phyloP scores from a whole-genome alignment of 768 basidiomycete genomes.

The Phylloporus sp. region DNA sequence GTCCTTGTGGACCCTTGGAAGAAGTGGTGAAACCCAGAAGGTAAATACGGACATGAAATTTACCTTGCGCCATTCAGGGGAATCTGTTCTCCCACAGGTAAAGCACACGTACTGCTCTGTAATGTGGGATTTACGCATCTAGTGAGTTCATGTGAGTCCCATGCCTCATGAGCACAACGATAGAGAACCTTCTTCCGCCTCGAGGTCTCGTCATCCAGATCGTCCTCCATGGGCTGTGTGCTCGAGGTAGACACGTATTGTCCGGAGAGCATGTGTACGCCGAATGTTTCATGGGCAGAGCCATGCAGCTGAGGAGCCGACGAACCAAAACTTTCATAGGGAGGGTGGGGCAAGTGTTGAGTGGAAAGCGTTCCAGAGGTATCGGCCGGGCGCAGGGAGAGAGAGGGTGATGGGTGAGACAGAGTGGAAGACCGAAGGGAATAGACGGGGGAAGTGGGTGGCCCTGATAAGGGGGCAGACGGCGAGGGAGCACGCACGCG shows the following conservation, averaged over 20 bases:
- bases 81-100: conserved; percentile 92
- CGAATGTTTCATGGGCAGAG: conserved; percentile 19
- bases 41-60: neutral
- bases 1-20: conserved; percentile 80
- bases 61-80: conserved; percentile 96
- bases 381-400: conserved; percentile 11
- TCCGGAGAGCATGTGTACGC: conserved; percentile 12
- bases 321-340: conserved; percentile 17
- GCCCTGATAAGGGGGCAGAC: conserved; percentile 11
- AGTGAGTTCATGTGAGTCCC: neutral
- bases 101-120: conserved; percentile 81
- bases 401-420: conserved; percentile 18
- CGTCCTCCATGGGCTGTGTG: conserved; percentile 33
- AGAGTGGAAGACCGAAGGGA: conserved; percentile 27
- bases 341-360: conserved; percentile 3
- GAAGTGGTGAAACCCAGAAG: conserved; percentile 5
- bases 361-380: conserved; percentile 14
- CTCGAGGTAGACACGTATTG: conserved; percentile 13
- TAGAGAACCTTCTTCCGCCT: conserved; percentile 60
- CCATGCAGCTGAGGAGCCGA: conserved; percentile 9
- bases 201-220: conserved; percentile 46
- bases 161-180: neutral
- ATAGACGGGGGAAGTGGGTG: conserved; percentile 23
- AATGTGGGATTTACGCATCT: conserved; percentile 39
- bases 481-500: conserved; percentile 25